phyloP scores from a whole-genome alignment of 1,139 yeast genomes.

The Hyphopichia pseudoburtonii region DNA sequence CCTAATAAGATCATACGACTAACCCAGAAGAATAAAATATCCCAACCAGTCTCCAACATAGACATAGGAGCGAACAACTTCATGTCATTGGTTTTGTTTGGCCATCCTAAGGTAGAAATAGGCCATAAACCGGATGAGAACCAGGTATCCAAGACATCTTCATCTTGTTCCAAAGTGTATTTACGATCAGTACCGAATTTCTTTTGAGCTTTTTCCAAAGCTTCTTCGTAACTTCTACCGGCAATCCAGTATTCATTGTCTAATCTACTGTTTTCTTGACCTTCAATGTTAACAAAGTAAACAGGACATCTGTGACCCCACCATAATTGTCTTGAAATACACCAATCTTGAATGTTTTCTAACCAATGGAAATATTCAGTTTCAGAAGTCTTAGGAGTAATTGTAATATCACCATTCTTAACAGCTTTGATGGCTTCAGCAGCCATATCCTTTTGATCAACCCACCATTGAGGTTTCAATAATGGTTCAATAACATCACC shows the following conservation, averaged over 20 bases:
- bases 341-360: conserved; percentile 97
- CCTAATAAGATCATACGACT: conserved; percentile 94
- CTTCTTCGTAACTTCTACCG: conserved; percentile 81
- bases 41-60: conserved; percentile 98
- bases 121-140: conserved; percentile 99
- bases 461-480: conserved; percentile 99
- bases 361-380: conserved; percentile 95
- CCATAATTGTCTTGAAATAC: conserved; percentile 98
- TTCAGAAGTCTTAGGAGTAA: conserved; percentile 87
- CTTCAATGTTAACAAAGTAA: conserved; percentile 81
- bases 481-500: conserved; percentile 96
- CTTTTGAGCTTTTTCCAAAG: conserved; percentile 72
- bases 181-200: conserved; percentile 64
- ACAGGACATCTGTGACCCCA: conserved; percentile 99
- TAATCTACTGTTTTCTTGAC: conserved; percentile 56
- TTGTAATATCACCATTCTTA: conserved; percentile 74
- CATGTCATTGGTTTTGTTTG: conserved; percentile 73
- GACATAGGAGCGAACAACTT: conserved; percentile 84
- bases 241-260: conserved; percentile 88
- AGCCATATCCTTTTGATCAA: conserved; percentile 87
- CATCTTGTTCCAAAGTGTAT: conserved; percentile 87
- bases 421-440: conserved; percentile 85
- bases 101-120: conserved; percentile 96
- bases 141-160: conserved; percentile 98
- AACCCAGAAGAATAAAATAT: conserved; percentile 98